Evolutionary conservation across 768 basidiomycete genomes (phyloP).

Genomic region (Epithele typhae): DNA sequence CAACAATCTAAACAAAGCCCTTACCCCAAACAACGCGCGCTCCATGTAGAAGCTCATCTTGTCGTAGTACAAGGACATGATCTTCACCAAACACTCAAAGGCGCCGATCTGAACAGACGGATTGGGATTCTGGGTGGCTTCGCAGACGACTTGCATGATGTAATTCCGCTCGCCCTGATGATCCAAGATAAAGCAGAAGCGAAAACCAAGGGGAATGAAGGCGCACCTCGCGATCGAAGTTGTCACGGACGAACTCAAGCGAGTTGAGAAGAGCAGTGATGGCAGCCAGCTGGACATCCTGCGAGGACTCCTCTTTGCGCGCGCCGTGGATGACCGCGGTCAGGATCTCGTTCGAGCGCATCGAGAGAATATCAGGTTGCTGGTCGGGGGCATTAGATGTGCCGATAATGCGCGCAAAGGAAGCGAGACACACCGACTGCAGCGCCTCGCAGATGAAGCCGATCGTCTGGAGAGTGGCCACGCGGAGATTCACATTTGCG

Average conservation of each 20-base stretch:
- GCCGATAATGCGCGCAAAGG: not conserved
- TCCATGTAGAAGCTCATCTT: conserved; percentile 99
- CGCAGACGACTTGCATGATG: conserved; percentile 99
- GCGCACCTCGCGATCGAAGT: conserved; percentile 91
- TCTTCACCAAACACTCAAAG: conserved; percentile 92
- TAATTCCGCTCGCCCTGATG: conserved; percentile 95
- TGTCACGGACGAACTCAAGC: conserved; percentile 94
- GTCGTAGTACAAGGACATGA: conserved; percentile 98
- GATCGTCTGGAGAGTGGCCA: conserved; percentile 90
- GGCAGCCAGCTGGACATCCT: conserved; percentile 90
- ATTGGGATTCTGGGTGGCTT: conserved; percentile 85
- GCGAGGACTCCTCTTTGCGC: conserved; percentile 87
- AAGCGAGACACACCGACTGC: conserved; percentile 60
- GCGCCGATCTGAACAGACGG: conserved; percentile 90
- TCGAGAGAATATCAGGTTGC: conserved; percentile 89
- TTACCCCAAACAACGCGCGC: conserved; percentile 92
- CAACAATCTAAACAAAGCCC: conserved; percentile 25
- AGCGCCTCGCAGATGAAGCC: conserved; percentile 92
- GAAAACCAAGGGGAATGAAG: conserved; percentile 22
- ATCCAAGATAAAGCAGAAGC: not conserved
- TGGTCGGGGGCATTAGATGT: conserved; percentile 26
- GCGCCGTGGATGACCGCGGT: conserved; percentile 99
- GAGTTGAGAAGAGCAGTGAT: conserved; percentile 93
- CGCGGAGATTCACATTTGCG: conserved; percentile 66
- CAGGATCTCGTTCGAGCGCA: conserved; percentile 93